A percentile compares a stretch with the other conserved stretches of the same genome.
These are phyloP conservation scores for Venturia oleaginea DNA, from an alignment of 2,329 filamentous ascomycete genomes.

Conservation along the genomic window DNA sequence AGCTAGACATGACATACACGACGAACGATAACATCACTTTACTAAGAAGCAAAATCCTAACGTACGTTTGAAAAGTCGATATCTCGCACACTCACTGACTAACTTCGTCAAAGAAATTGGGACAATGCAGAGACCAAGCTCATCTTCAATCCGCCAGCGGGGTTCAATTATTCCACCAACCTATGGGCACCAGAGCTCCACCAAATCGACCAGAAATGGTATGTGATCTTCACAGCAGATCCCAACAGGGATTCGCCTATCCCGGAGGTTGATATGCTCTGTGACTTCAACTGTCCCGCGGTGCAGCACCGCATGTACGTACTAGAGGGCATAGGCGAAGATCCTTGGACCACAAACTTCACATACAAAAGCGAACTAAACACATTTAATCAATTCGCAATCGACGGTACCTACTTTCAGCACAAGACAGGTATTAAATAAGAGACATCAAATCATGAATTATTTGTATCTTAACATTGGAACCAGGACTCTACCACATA, in stretches of 20 bases:
- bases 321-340: constrained; percentile 32
- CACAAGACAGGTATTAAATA: constrained; percentile 21
- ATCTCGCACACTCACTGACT: background rate
- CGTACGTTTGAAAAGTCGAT: constrained; percentile 19
- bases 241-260: constrained; percentile 32
- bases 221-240: constrained; percentile 45
- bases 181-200: constrained; percentile 45
- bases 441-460: too few species aligned
- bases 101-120: constrained; percentile 28
- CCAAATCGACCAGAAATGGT: constrained; percentile 38
- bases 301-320: constrained; percentile 45
- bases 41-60: constrained; percentile 32
- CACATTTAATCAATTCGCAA: constrained; percentile 45
- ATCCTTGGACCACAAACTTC: constrained; percentile 39
- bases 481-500: constrained; percentile 30
- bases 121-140: constrained; percentile 34
- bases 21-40: constrained; percentile 36
- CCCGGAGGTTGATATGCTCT: constrained; percentile 13
- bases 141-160: constrained; percentile 33
- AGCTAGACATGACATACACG: constrained; percentile 31
- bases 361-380: constrained; percentile 38
- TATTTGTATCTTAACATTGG: too few species aligned
- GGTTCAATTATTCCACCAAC: constrained; percentile 37
- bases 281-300: constrained; percentile 34
- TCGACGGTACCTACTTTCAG: constrained; percentile 45